Base-by-base conservation (phyloP, 441 rosid genomes). In the Pelargonium fulgidum region DNA sequence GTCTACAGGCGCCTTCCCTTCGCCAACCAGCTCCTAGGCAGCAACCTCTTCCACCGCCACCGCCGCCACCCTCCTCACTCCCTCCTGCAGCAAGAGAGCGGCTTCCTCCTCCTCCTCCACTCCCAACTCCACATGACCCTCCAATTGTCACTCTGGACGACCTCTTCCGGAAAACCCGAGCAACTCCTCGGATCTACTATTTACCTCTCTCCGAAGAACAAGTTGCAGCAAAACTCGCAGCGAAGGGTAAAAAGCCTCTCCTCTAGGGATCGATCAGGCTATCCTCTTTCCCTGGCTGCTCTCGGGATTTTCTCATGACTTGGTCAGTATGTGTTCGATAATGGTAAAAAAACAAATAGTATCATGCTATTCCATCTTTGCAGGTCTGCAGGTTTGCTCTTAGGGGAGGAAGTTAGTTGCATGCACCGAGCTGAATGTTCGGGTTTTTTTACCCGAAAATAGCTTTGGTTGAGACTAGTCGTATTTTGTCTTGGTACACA, bases 171-270 rank as follows among this genome's bases (percentile, higher is more conserved):
- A 94, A 94, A 82, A 94, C 98, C 67, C 89, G 86, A 68, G 89
- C 97, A 72, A 83, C 90, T 62, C 99, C 99, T 13, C 84, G 98
- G 73, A 92, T 94, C 74, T 94, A 94, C 78, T 94, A 90, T 79
- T 76, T 94, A 75, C 99, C 99, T 36, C 78, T 94, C 73, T 85
- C 98, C 6, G 99, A 94, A 66, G 93, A 86, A 5, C 90, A 87
- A 78, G 98, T 86, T 70, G 89, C 89, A 19, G 86, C 82, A 6
- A 92, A 94, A 77, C 85, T 77, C 71, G 84, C 84, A 13, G 82
- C 86, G 1, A 82, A 8, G 41, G 77, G 81, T 11, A 82, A 75
- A 73, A 77, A 56, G 80, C 82, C 81, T 77, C 4, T 14, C 19
- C 2, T 3, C 20, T 83, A 86, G 88, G 79, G 87, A 71, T 75